Percentiles rank a stretch among this genome's conserved stretches.
Evolutionary conservation across 176 grass and related monocot species (phyloP).

Genomic region (Zoysia japonica): DNA sequence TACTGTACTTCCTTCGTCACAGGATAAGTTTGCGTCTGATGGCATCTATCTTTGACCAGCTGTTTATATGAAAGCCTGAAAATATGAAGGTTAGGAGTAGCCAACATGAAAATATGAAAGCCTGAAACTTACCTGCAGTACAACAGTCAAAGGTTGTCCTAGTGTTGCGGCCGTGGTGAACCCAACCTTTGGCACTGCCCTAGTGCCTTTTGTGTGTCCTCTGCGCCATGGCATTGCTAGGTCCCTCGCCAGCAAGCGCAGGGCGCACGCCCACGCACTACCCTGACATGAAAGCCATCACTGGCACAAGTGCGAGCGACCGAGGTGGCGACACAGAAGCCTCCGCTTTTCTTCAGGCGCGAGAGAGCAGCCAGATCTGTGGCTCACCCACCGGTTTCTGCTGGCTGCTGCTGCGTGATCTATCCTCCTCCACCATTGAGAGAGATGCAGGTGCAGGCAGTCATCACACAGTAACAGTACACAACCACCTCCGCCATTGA

Average conservation of each 20-base stretch:
- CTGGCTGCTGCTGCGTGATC: conserved; percentile 24
- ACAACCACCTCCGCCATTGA: conserved; percentile 40
- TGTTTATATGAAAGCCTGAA: no score
- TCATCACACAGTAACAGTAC: background rate
- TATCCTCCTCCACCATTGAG: background rate
- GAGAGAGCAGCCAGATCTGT: conserved; percentile 27
- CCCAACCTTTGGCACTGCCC: background rate
- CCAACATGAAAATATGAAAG: background rate
- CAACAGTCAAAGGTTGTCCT: conserved; percentile 4
- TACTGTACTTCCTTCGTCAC: background rate
- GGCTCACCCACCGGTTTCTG: conserved; percentile 17
- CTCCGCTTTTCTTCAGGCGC: conserved; percentile 30
- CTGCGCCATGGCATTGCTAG: conserved; percentile 13
- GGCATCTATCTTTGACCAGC: no score
- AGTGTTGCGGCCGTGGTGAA: background rate
- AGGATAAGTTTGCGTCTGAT: no score
- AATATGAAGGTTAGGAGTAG: background rate
- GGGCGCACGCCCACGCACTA: conserved; percentile 52
- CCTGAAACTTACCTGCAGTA: background rate
- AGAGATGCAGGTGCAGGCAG: background rate
- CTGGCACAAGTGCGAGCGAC: conserved; percentile 18
- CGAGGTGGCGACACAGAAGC: conserved; percentile 15
- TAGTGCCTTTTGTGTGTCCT: conserved; percentile 13
- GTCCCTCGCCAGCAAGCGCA: conserved; percentile 30
- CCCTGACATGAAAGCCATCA: conserved; percentile 27